Conservation (phyloP, 441 rosid species). For the Adansonia rubrostipa region DNA sequence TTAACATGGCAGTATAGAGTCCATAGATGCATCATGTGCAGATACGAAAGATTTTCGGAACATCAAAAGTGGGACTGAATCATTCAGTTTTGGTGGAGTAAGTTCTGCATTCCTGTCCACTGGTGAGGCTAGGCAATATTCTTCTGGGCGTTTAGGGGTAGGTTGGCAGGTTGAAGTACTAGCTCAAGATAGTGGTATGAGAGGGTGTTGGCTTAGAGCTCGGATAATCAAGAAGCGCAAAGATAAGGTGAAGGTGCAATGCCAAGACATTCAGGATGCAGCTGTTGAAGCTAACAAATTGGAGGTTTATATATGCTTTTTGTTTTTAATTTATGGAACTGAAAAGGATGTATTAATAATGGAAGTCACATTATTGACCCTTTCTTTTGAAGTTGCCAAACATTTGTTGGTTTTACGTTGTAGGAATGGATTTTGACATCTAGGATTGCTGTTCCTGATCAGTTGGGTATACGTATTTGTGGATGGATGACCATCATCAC, state of each 20-base stretch:
- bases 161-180: constrained; percentile 77
- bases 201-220: constrained; percentile 90
- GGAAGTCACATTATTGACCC: background rate
- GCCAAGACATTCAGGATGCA: constrained; percentile 70
- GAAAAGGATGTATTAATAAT: background rate
- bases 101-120: constrained; percentile 30
- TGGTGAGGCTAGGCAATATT: constrained; percentile 31
- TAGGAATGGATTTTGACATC: constrained; percentile 82
- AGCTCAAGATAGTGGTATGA: constrained; percentile 81
- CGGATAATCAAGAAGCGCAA: constrained; percentile 61
- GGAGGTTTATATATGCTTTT: constrained; percentile 48
- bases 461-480: constrained; percentile 48
- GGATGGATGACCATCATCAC: constrained; percentile 64
- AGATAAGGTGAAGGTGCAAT: constrained; percentile 77
- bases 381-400: background rate
- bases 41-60: constrained; percentile 23
- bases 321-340: background rate
- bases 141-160: constrained; percentile 38
- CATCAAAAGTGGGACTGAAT: constrained; percentile 31
- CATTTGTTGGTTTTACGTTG: constrained; percentile 21
- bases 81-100: constrained; percentile 26
- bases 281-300: constrained; percentile 69
- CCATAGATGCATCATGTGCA: background rate
- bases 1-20: constrained; percentile 27
- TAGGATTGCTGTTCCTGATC: constrained; percentile 58